phyloP scores from a whole-genome alignment of 2,329 filamentous ascomycete species.

The Passalora sequoiae region DNA sequence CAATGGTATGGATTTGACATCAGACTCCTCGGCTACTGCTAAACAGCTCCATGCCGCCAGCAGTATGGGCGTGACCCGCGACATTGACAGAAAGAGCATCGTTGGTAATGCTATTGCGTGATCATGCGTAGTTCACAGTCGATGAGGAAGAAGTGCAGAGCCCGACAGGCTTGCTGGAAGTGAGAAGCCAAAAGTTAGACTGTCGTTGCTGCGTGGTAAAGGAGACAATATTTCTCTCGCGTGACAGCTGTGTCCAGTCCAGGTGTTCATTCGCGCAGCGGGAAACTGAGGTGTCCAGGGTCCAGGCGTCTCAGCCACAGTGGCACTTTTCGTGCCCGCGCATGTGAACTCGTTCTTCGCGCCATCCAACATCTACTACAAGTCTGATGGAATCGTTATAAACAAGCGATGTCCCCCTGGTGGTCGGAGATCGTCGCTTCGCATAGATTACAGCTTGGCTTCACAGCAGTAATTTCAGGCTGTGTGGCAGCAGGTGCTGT shows the following conservation, averaged over 20 bases:
- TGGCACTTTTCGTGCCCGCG: no score
- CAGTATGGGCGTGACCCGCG: constrained; percentile 25
- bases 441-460: constrained; percentile 58
- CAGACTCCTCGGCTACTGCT: constrained; percentile 21
- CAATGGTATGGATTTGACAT: constrained; percentile 34
- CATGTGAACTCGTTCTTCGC: no score
- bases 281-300: no score
- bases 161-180: neutral
- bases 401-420: constrained; percentile 45
- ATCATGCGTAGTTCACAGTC: neutral
- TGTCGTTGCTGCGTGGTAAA: neutral
- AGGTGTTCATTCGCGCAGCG: no score
- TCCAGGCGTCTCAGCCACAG: no score
- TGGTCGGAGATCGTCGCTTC: constrained; percentile 41
- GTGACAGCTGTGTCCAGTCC: constrained; percentile 2
- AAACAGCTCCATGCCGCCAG: constrained; percentile 31
- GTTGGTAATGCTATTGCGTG: constrained; percentile 5
- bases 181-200: neutral
- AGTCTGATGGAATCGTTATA: neutral
- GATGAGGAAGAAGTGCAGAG: neutral
- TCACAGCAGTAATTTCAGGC: constrained; percentile 59
- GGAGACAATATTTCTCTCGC: neutral
- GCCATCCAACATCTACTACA: no score
- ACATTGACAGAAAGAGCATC: constrained; percentile 20
- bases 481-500: constrained; percentile 50